phyloP scores from a whole-genome alignment of 257 asterid genomes.

The Fraxinus quadrangulata region DNA sequence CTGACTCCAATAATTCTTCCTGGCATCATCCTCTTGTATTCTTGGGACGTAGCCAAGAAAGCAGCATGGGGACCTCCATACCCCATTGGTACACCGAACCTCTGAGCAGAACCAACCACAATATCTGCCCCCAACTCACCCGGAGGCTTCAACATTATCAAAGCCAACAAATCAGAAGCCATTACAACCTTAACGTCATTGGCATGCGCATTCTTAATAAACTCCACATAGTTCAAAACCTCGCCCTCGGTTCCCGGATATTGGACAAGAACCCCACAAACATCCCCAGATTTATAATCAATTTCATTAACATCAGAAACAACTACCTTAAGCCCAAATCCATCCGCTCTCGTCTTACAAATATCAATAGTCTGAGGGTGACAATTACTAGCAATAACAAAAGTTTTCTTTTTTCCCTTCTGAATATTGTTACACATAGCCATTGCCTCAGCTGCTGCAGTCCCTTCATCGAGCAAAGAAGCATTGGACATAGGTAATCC shows the following conservation, averaged over 20 bases:
- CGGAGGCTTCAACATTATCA: constrained; percentile 90
- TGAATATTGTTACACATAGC: constrained; percentile 94
- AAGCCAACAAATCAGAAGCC: constrained; percentile 91
- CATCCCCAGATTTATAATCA: constrained; percentile 78
- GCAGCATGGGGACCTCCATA: constrained; percentile 99
- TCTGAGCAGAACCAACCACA: constrained; percentile 96
- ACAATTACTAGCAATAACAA: constrained; percentile 83
- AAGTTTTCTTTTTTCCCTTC: constrained; percentile 89
- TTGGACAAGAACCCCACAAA: constrained; percentile 92
- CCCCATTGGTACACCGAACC: constrained; percentile 99
- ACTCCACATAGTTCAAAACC: constrained; percentile 75
- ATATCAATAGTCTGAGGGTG: constrained; percentile 94
- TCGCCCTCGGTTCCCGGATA: constrained; percentile 99
- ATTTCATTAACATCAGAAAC: constrained; percentile 71
- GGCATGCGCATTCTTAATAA: constrained; percentile 86
- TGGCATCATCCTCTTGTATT: constrained; percentile 99
- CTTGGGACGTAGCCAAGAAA: constrained; percentile 96
- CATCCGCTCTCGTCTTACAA: constrained; percentile 89
- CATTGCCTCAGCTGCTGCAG: constrained; percentile 99
- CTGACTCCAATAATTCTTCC: constrained; percentile 98
- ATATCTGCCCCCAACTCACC: constrained; percentile 96
- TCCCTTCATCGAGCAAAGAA: constrained; percentile 88
- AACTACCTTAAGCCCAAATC: constrained; percentile 79
- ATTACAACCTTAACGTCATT: constrained; percentile 92
- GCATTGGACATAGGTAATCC: constrained; percentile 97